Base-by-base conservation (phyloP, 108 stramenopile genomes). In the Aureococcus anophagefferens region DNA sequence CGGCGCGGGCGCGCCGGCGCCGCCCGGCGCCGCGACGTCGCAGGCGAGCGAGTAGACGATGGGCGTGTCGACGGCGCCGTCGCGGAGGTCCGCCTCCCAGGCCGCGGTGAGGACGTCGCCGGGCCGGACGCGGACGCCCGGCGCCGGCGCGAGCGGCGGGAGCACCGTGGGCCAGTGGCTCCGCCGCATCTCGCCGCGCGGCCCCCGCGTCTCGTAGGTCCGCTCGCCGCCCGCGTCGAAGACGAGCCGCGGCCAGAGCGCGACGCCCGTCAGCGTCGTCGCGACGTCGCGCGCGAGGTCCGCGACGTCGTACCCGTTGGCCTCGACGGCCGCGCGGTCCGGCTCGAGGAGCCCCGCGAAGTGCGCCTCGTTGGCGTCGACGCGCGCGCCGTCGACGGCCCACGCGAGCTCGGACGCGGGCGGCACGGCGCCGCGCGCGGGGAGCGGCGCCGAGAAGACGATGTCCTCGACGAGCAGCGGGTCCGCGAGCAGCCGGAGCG, bases 131-230 rank as follows among this genome's bases (percentile, higher is more conserved):
- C n/a, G n/a, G 40, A 33, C 62, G 16, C 82, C 77, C 14, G 88
- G 88, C 64, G 45, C 45, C 33, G 67, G 78, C 0, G 65, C 32
- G 80, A 81, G 81, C 11, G 86, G 85, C 3, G 88, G 85, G 67
- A 89, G 67, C 3, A 89, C 88, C 4, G 86, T 89, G 66, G 86
- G 88, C 88, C 88, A 89, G 77, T 89, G 88, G 30, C 80, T 82
- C 31, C 65, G 74, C 64, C 83, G 84, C 76, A 81, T 84, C 30
- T 75, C 88, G 14, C 88, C 88, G 35, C 76, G 70, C 40, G 40
- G 40, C 35, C 72, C 75, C 33, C 88, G 73, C 14, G 77, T 69
- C 62, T 88, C 75, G 4, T 83, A 66, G 36, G 71, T 59, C 15
- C 16, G 14, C 4, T 4, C 5, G 14, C 69, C 67, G 30, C 63